Base-by-base conservation (phyloP, 2,329 filamentous ascomycete species). In the Fusarium sp. region DNA sequence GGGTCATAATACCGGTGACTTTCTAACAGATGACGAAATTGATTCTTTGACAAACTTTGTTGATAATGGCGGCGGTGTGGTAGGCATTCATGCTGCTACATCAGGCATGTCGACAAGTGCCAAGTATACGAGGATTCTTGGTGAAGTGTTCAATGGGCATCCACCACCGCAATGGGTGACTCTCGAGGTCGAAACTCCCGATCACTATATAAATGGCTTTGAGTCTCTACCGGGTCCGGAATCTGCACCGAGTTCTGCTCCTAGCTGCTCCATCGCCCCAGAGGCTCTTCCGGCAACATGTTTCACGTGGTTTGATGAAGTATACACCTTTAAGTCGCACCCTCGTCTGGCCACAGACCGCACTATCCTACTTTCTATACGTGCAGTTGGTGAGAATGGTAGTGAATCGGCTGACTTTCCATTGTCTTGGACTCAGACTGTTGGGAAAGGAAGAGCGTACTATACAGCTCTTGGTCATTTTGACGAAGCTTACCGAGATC, bases 401-500 rank as follows among this genome's bases (percentile, higher is more conserved):
- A 10, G 5, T 21, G 33, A 10, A 21, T 23, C 25, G 2, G 31
- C 6, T 0, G 35, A 51, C 0, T 53, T 58, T 36, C 66, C 66
- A 0, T 5, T 67, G 3, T 50, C 63, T 1, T 69, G 66, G 66
- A 49, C 25, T 18, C 58, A 67, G 2, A 36, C 21, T 0, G 33
- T 67, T 11, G 58, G 63, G 8, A 43, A 25, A 6, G 66, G 66
- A 2, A 58, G 66, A 2, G 50, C 50, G 0, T 69, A 43, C 17
- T 67, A 69, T 5, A 69, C 66, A 11, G 58, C 50, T 10, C 35
- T 69, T 8, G 66, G 66, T 1, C 66, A 69, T 17, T 69, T 70
- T 48, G 31, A 67, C 2, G 62, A 67, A 4, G 37, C 51, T 0
- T 69, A 69, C 21, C 10, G 18, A 9, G 36, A 69, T 29, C 0